These are phyloP conservation scores for Dissoconium aciculare DNA, from an alignment of 2,329 filamentous ascomycete species.

Conservation along the genomic window DNA sequence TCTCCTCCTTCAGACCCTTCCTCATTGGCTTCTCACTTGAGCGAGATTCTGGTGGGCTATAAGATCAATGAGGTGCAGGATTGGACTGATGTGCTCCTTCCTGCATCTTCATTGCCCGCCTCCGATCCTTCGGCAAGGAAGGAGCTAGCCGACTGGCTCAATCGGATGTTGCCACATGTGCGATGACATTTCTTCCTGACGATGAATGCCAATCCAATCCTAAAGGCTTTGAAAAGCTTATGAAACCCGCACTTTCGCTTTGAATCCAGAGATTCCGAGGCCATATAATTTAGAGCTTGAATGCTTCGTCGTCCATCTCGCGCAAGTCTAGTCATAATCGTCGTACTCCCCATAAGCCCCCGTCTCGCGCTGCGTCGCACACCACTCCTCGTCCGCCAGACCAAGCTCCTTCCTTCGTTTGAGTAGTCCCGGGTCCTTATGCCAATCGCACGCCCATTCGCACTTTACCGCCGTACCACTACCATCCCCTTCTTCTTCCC, in stretches of 20 bases:
- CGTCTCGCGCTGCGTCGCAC: constrained; percentile 31
- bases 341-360: constrained; percentile 26
- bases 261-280: too few species aligned
- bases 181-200: too few species aligned
- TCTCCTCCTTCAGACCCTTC: not conserved
- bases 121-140: constrained; percentile 1
- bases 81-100: constrained; percentile 7
- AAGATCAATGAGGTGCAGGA: constrained; percentile 35
- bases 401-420: constrained; percentile 30
- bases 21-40: constrained; percentile 18
- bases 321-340: constrained; percentile 22
- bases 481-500: constrained; percentile 39
- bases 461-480: constrained; percentile 21
- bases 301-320: too few species aligned
- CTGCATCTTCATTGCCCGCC: too few species aligned
- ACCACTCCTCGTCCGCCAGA: constrained; percentile 36
- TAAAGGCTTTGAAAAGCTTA: too few species aligned
- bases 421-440: constrained; percentile 30
- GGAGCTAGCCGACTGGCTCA: constrained; percentile 11
- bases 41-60: constrained; percentile 17
- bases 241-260: too few species aligned
- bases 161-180: constrained; percentile 15
- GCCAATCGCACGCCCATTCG: constrained; percentile 36
- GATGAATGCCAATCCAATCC: too few species aligned
- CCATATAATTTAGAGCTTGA: too few species aligned